Base-by-base conservation (phyloP, 2,329 filamentous ascomycete species). In the Ilyonectria robusta region DNA sequence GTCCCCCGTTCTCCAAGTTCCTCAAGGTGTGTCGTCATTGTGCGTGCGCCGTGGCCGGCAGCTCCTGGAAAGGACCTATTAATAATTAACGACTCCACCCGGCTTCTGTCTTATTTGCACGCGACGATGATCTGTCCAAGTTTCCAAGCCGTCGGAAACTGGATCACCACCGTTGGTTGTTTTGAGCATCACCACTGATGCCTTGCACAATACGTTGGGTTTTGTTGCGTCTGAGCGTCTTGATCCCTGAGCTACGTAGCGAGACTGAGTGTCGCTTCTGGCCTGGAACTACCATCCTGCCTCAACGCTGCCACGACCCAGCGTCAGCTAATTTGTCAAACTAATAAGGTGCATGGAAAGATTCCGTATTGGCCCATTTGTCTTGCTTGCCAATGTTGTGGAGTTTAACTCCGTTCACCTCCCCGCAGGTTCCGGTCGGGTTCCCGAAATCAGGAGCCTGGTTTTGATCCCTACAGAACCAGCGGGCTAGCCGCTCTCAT, bases 11-110 rank as follows among this genome's bases (percentile, higher is more conserved):
- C 35, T 58, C 59, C 60, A 44, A 42, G 33, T 47, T 63, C 62
- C 54, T 58, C 51, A 26, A 37, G 9, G 40, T 70, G 70, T 75
- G 73, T 75, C 73, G 73, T 75, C 73, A 75, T 75, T 74, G 60
- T 73, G 70, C 70, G 68, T 75, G 47, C 50, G 46, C 58, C 55
- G 65, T 66, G 62, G 37, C 53, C 57, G 62, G 42, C 48, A 54
- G 65, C 56, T 62, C 48, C 62, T 65, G 59, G 60, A 51, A 66
- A 67, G 64, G 51, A 29, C 44, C 67, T 66, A 69, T 48, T 26
- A 53, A 65, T 64, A 59, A 67, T 69, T 68, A 65, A 62, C 40
- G 19, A 59, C 68, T 66, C 67, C 65, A 62, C 68, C 58, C 26
- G 53, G 44, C 13, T 17, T 65, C 46, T 62, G 40, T 55, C 59